Evolutionary conservation across 306 rosid species (phyloP), one percentile per base, ranked within the genome.

Genomic region (Prinsepia uniflora): DNA sequence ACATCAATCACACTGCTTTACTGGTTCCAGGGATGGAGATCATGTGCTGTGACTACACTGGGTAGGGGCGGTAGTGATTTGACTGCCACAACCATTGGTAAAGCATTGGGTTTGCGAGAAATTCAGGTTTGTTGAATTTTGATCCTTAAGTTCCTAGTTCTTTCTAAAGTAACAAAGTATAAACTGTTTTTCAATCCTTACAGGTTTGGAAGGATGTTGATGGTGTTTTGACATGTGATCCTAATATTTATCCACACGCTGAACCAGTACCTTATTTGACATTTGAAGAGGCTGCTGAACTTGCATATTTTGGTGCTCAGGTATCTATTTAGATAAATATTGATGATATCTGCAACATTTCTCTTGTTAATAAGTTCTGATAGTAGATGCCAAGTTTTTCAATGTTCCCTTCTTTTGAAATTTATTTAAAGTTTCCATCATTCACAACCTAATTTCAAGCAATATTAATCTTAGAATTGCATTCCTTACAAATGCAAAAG

Each of bases 201-300:
- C 91, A 92, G 98, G 98, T 92, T 36, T 93, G 98, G 98, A 93
- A 93, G 85, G 96, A 93, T 80, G 98, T 93, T 67, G 97, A 93
- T 85, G 98, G 98, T 53, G 96, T 93, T 82, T 81, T 93, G 80
- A 93, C 98, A 66, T 88, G 92, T 70, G 98, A 90, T 82, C 98
- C 98, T 45, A 86, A 90, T 67, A 82, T 93, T 78, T 87, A 85
- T 67, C 76, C 85, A 36, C 79, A 19, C 42, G 96, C 98, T 68
- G 54, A 84, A 81, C 96, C 96, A 45, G 98, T 93, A 50, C 97
- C 98, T 18, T 84, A 74, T 83, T 84, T 93, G 90, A 93, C 96
- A 63, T 93, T 93, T 77, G 98, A 90, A 19, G 98, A 93, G 87
- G 96, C 98, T 65, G 96, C 98, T 40, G 96, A 93, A 73, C 98